A percentile compares a stretch with the other conserved stretches of the same genome.
phyloP scores from a whole-genome alignment of 2,329 filamentous ascomycete species.

The Metarhizium rileyi region DNA sequence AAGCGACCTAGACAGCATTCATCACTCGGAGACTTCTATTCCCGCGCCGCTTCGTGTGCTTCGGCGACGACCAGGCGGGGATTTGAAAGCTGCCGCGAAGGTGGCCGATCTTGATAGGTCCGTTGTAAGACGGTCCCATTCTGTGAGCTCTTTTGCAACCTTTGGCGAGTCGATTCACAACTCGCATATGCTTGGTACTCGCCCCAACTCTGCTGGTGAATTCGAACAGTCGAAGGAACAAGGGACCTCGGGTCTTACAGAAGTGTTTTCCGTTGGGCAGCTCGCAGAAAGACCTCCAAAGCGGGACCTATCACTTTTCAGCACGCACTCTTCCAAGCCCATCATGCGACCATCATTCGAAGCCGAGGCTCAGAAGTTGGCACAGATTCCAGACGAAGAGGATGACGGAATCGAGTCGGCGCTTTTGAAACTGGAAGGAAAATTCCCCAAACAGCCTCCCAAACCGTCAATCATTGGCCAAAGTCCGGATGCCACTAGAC shows the following conservation, averaged over 20 bases:
- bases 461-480: slow-evolving; percentile 23
- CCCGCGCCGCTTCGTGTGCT: slow-evolving; percentile 52
- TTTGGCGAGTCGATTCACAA: slow-evolving; percentile 52
- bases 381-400: slow-evolving; percentile 74
- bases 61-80: slow-evolving; percentile 63
- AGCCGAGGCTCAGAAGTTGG: slow-evolving; percentile 75
- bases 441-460: slow-evolving; percentile 49
- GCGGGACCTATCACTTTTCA: slow-evolving; percentile 44
- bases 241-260: slow-evolving; percentile 20
- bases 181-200: slow-evolving; percentile 41
- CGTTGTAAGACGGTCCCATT: slow-evolving; percentile 42
- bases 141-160: slow-evolving; percentile 48
- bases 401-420: slow-evolving; percentile 87
- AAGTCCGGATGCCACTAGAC: slow-evolving; percentile 7
- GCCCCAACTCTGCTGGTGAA: slow-evolving; percentile 17
- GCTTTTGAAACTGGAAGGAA: slow-evolving; percentile 83
- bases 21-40: slow-evolving; percentile 27
- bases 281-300: slow-evolving; percentile 42
- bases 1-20: slow-evolving; percentile 37
- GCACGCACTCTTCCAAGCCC: slow-evolving; percentile 52
- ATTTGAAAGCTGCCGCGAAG: slow-evolving; percentile 59
- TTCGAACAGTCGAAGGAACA: slow-evolving; percentile 13
- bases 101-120: slow-evolving; percentile 49
- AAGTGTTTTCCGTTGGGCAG: slow-evolving; percentile 49
- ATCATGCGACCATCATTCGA: slow-evolving; percentile 71